phyloP scores from a whole-genome alignment of 148 eudicot genomes.

The Chenopodium formosanum region DNA sequence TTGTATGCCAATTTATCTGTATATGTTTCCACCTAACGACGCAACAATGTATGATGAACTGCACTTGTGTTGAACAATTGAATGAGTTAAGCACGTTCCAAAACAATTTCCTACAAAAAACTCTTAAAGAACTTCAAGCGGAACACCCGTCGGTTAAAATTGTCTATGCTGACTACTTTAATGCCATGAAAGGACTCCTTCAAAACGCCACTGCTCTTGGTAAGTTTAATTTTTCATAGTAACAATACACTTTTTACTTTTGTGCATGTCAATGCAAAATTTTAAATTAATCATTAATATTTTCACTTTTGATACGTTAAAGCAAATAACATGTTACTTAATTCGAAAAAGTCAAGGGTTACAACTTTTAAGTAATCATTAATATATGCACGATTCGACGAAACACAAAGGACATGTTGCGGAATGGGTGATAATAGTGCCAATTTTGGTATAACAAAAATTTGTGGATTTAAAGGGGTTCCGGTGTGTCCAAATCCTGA shows the following conservation, averaged over 20 bases:
- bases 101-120: constrained; percentile 16
- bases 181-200: constrained; percentile 19
- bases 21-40: not conserved
- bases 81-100: constrained; percentile 20
- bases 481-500: not conserved
- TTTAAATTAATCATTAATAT: no score
- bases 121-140: constrained; percentile 5
- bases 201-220: constrained; percentile 26
- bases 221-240: not conserved
- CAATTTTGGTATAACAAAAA: not conserved
- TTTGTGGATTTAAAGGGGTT: constrained; percentile 8
- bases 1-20: constrained; percentile 18
- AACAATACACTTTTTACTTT: no score
- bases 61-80: constrained; percentile 19
- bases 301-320: no score
- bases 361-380: no score
- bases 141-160: constrained; percentile 20
- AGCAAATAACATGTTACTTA: no score
- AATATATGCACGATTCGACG: constrained; percentile 18
- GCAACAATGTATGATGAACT: constrained; percentile 18
- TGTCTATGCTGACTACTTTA: constrained; percentile 30
- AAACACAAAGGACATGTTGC: constrained; percentile 26
- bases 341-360: no score
- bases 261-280: no score
- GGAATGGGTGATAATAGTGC: constrained; percentile 21